These are phyloP conservation scores for Zymoseptoria passerinii DNA, from an alignment of 2,329 filamentous ascomycete species.

Conservation along the genomic window DNA sequence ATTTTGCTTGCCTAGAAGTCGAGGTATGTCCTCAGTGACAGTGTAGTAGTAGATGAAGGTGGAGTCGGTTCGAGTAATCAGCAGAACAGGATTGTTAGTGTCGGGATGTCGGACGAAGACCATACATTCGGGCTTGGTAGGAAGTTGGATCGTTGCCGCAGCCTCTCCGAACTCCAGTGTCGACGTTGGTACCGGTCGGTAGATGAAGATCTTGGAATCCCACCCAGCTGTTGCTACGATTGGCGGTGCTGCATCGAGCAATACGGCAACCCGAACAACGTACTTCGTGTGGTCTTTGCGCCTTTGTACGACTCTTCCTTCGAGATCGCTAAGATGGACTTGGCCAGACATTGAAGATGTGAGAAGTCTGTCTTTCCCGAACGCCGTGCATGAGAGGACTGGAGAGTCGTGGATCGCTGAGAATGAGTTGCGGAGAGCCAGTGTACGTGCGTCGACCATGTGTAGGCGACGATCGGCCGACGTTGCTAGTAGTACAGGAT, in stretches of 20 bases:
- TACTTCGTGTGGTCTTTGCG: constrained; percentile 53
- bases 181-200: constrained; percentile 29
- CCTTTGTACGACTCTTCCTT: constrained; percentile 36
- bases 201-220: constrained; percentile 51
- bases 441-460: constrained; percentile 34
- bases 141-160: constrained; percentile 36
- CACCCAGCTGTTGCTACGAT: constrained; percentile 53
- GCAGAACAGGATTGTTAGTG: constrained; percentile 39
- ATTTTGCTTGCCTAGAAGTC: constrained; percentile 49
- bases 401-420: constrained; percentile 43
- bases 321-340: constrained; percentile 41
- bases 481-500: constrained; percentile 35
- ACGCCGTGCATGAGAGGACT: constrained; percentile 43
- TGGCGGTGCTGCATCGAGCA: constrained; percentile 20
- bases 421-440: constrained; percentile 30
- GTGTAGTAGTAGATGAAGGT: constrained; percentile 51
- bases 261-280: constrained; percentile 43
- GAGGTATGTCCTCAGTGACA: constrained; percentile 28
- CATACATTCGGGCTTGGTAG: constrained; percentile 51
- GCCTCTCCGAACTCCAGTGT: constrained; percentile 30
- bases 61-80: constrained; percentile 50
- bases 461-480: constrained; percentile 43
- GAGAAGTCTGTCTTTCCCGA: constrained; percentile 41
- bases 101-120: constrained; percentile 46
- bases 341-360: constrained; percentile 53